These are phyloP conservation scores for Albugo candida DNA, from an alignment of 352 stramenopile genomes.

Conservation along the genomic window DNA sequence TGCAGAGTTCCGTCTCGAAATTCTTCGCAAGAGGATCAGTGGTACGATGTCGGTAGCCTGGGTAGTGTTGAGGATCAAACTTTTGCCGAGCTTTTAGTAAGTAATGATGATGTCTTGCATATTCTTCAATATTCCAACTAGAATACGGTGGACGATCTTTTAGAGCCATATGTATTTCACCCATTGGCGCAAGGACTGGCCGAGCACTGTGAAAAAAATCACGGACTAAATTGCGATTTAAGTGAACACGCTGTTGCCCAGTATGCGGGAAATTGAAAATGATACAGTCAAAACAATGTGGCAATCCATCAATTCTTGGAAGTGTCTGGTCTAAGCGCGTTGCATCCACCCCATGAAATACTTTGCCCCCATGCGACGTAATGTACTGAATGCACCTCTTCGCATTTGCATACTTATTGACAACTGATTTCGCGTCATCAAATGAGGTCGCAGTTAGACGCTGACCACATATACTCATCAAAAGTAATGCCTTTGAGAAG, in stretches of 20 bases:
- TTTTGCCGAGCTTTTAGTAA: slow-evolving; percentile 55
- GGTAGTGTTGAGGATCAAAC: slow-evolving; percentile 54
- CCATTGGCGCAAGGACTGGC: slow-evolving; percentile 23
- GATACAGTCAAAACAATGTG: slow-evolving; percentile 57
- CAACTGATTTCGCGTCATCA: slow-evolving; percentile 40
- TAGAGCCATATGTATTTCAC: slow-evolving; percentile 68
- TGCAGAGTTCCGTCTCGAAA: slow-evolving; percentile 65
- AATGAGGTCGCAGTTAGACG: slow-evolving; percentile 58
- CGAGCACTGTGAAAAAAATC: slow-evolving; percentile 76
- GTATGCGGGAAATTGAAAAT: slow-evolving; percentile 83
- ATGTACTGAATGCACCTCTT: slow-evolving; percentile 43
- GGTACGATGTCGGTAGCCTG: slow-evolving; percentile 74
- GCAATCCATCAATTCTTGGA: slow-evolving; percentile 6
- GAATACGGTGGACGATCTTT: slow-evolving; percentile 76
- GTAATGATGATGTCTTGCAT: slow-evolving; percentile 43
- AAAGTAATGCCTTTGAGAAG: slow-evolving; percentile 49
- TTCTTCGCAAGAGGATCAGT: slow-evolving; percentile 70
- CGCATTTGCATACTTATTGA: slow-evolving; percentile 62
- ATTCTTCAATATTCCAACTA: slow-evolving; percentile 76
- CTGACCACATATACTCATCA: slow-evolving; percentile 24
- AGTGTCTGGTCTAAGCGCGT: slow-evolving; percentile 35
- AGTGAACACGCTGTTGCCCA: slow-evolving; percentile 71
- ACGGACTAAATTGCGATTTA: slow-evolving; percentile 57
- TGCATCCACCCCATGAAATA: slow-evolving; percentile 65
- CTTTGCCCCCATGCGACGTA: slow-evolving; percentile 15